Conservation (phyloP, 139 green algal species). For the Ettlia oleoabundans region DNA sequence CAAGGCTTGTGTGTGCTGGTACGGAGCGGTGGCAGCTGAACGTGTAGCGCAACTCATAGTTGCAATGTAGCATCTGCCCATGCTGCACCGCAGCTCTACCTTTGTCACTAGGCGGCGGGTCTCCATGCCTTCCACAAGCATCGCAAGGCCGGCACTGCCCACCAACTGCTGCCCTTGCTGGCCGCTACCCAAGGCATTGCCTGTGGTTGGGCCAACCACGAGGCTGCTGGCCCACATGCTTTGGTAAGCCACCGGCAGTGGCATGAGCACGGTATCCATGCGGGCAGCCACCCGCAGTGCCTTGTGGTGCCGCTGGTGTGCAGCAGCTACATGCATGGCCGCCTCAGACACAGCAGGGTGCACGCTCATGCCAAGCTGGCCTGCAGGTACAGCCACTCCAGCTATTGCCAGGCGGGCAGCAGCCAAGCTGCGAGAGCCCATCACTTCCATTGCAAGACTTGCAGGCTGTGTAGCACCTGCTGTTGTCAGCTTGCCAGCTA, state of each 20-base stretch:
- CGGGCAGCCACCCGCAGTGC: constrained; percentile 33
- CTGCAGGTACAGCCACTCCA: background rate
- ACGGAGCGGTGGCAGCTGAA: too few species aligned
- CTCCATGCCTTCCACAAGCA: constrained; percentile 28
- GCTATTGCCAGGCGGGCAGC: constrained; percentile 15
- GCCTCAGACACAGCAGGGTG: constrained; percentile 53
- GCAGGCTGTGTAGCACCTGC: background rate
- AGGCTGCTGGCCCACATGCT: constrained; percentile 23
- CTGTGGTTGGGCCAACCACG: background rate
- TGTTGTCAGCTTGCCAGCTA: background rate
- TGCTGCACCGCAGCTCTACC: background rate
- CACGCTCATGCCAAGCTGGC: constrained; percentile 30
- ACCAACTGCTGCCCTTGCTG: constrained; percentile 21
- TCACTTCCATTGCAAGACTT: too few species aligned
- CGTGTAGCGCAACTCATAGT: too few species aligned
- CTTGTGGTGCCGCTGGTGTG: constrained; percentile 12
- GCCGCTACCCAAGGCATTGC: background rate
- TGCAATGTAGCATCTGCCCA: too few species aligned
- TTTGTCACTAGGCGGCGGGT: constrained; percentile 44
- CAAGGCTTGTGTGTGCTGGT: too few species aligned
- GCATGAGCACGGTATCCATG: constrained; percentile 14
- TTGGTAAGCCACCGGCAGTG: background rate
- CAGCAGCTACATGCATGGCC: constrained; percentile 38
- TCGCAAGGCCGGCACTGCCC: background rate
- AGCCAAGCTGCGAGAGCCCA: too few species aligned